These are phyloP conservation scores for Chlamydomonas urium DNA, from an alignment of 139 green algal genomes.

Conservation along the genomic window DNA sequence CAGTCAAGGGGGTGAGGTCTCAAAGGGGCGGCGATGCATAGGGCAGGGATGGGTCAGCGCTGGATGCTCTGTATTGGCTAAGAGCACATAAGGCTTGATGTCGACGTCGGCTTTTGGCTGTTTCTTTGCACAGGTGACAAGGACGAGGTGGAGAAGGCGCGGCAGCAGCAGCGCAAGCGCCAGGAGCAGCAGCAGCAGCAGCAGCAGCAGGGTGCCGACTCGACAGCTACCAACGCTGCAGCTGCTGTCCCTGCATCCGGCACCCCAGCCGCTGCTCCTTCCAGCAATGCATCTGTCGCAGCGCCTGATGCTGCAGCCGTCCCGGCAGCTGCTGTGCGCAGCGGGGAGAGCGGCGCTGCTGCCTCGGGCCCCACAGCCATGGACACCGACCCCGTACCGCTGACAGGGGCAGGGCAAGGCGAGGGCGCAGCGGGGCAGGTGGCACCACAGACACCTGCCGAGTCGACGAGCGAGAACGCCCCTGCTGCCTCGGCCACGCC, in stretches of 20 bases:
- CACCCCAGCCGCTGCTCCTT: neutral
- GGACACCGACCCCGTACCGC: neutral
- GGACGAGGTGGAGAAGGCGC: constrained; percentile 15
- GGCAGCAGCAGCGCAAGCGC: constrained; percentile 11
- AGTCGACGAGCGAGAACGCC: no score
- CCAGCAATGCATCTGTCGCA: neutral
- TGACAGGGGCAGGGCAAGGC: no score
- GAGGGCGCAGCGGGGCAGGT: no score
- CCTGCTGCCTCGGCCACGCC: no score
- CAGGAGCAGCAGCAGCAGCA: neutral
- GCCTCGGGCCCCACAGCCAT: neutral
- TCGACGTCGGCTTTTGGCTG: neutral
- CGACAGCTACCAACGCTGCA: constrained; percentile 1
- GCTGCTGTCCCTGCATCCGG: constrained; percentile 10
- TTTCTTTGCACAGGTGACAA: constrained; percentile 20
- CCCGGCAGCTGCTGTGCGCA: neutral
- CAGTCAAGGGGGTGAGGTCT: no score
- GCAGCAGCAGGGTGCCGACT: constrained; percentile 8
- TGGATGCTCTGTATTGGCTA: no score
- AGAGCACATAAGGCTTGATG: no score
- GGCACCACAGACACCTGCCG: no score
- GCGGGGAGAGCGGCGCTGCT: neutral
- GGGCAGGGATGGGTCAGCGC: no score
- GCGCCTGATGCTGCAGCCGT: neutral
- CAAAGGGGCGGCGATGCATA: no score